Evolutionary conservation across 2,329 filamentous ascomycete species (phyloP).

Genomic region (Colletotrichum noveboracense): DNA sequence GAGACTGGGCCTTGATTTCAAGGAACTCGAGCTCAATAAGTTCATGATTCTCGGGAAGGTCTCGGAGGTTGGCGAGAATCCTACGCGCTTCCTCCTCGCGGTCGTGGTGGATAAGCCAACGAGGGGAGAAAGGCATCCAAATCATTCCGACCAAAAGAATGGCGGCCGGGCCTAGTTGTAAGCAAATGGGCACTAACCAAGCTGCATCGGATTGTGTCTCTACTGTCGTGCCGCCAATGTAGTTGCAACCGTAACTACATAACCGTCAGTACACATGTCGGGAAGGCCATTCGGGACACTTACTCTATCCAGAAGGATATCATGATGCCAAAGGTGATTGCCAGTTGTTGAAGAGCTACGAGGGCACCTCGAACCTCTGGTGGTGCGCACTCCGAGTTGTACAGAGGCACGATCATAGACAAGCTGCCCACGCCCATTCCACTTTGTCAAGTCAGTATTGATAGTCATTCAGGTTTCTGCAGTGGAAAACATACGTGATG

Average conservation of each 20-base stretch:
- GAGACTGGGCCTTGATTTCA: slow-evolving; percentile 81
- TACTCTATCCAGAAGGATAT: slow-evolving; percentile 69
- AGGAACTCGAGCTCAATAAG: slow-evolving; percentile 77
- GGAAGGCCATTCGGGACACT: not conserved
- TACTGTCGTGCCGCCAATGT: slow-evolving; percentile 60
- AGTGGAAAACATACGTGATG: slow-evolving; percentile 55
- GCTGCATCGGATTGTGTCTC: slow-evolving; percentile 67
- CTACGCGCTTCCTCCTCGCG: slow-evolving; percentile 71
- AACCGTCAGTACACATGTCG: not conserved
- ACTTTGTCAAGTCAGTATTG: slow-evolving; percentile 25
- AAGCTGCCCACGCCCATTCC: slow-evolving; percentile 74
- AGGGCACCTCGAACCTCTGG: slow-evolving; percentile 48
- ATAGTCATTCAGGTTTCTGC: rapidly evolving
- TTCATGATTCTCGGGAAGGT: slow-evolving; percentile 65
- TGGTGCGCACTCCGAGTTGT: slow-evolving; percentile 51
- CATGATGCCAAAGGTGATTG: slow-evolving; percentile 69
- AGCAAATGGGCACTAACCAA: slow-evolving; percentile 75
- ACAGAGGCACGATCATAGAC: slow-evolving; percentile 69
- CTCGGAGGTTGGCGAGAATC: slow-evolving; percentile 69
- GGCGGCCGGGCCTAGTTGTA: slow-evolving; percentile 72
- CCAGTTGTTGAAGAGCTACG: slow-evolving; percentile 55
- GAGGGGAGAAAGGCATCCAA: slow-evolving; percentile 81
- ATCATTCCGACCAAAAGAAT: slow-evolving; percentile 73
- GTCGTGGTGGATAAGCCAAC: slow-evolving; percentile 75
- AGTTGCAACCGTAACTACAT: slow-evolving; percentile 59